These are phyloP conservation scores for Nigrospora sphaerica DNA, from an alignment of 2,329 filamentous ascomycete species.

Conservation along the genomic window DNA sequence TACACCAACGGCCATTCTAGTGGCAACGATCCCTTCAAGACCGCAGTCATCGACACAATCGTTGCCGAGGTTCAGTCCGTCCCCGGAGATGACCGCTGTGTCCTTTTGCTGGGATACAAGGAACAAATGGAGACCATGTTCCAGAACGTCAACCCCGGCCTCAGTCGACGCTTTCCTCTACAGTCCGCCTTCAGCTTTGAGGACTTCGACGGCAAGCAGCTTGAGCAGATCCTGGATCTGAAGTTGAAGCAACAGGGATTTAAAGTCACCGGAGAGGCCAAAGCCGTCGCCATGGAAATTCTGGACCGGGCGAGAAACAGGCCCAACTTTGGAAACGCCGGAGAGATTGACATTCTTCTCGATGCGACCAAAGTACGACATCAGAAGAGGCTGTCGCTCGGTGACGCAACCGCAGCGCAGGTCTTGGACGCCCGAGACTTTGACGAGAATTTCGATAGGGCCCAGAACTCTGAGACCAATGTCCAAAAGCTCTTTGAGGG, in stretches of 20 bases:
- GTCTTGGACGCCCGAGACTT: conserved; percentile 34
- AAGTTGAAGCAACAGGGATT: conserved; percentile 55
- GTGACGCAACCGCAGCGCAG: conserved; percentile 14
- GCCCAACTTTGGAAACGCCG: conserved; percentile 64
- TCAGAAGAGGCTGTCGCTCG: conserved; percentile 30
- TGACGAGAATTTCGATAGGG: conserved; percentile 43
- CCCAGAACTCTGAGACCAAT: conserved; percentile 30
- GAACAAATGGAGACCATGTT: conserved; percentile 67
- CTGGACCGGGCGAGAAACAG: conserved; percentile 54
- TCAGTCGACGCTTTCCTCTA: conserved; percentile 59
- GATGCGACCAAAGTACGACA: conserved; percentile 45
- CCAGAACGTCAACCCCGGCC: conserved; percentile 64
- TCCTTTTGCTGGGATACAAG: conserved; percentile 64
- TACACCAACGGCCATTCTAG: conserved; percentile 28
- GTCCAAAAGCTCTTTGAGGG: conserved; percentile 36
- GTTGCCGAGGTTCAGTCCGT: conserved; percentile 66
- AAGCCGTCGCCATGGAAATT: conserved; percentile 49
- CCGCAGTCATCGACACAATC: conserved; percentile 64
- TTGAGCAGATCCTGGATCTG: conserved; percentile 51
- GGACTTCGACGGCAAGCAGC: conserved; percentile 55
- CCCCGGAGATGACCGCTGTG: conserved; percentile 65
- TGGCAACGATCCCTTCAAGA: conserved; percentile 39
- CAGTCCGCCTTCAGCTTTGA: conserved; percentile 60
- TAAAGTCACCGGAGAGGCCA: conserved; percentile 41
- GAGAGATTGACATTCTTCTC: conserved; percentile 66